Evolutionary conservation across 83 land plant genomes (phyloP).

Genomic region (Picea mariana): DNA sequence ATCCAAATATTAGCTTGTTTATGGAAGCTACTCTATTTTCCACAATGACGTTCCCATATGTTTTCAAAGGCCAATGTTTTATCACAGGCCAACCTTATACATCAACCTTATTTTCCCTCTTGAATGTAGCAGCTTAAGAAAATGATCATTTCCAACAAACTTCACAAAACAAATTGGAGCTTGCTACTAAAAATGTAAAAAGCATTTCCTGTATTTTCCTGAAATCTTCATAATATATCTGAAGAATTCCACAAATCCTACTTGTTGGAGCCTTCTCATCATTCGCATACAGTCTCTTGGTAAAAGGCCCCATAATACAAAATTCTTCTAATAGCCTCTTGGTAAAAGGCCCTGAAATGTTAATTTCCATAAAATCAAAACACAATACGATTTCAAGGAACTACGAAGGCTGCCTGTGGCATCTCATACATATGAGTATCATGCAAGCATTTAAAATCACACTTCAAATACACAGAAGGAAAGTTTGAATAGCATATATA

Average conservation of each 20-base stretch:
- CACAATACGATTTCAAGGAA: neutral
- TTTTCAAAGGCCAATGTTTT: too few relatives aligned
- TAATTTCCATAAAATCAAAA: neutral
- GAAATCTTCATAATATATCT: neutral
- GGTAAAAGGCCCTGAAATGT: neutral
- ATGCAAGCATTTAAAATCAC: neutral
- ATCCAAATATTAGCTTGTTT: too few relatives aligned
- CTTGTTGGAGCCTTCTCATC: neutral
- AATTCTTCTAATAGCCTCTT: slow-evolving; percentile 2
- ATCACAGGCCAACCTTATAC: too few relatives aligned
- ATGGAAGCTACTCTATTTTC: too few relatives aligned
- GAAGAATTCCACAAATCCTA: neutral
- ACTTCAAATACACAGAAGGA: too few relatives aligned
- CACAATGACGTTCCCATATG: too few relatives aligned
- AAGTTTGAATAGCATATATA: too few relatives aligned
- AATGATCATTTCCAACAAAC: too few relatives aligned
- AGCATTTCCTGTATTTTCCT: neutral
- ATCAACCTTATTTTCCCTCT: too few relatives aligned
- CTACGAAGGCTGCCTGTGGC: neutral
- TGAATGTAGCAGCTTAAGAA: too few relatives aligned
- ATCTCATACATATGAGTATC: neutral
- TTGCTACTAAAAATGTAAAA: too few relatives aligned
- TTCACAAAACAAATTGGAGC: too few relatives aligned
- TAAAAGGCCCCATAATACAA: neutral
- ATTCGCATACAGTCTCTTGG: neutral